Conservation (phyloP, 257 asterid genomes). For the Cordia subcordata region DNA sequence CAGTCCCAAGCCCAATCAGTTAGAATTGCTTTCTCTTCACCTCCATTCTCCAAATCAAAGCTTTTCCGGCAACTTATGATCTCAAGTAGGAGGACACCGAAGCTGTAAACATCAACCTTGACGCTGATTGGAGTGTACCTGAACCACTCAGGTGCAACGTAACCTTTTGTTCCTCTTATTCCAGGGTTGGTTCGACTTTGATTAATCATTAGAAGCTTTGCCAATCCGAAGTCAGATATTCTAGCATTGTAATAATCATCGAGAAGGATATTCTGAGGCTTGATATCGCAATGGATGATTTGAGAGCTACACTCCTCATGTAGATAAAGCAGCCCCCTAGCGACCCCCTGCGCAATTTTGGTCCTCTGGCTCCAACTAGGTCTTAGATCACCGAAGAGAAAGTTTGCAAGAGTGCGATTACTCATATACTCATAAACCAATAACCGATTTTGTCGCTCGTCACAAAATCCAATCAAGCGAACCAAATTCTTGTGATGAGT, state of each 20-base stretch:
- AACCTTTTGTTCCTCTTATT: slow-evolving; percentile 55
- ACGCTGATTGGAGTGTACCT: slow-evolving; percentile 33
- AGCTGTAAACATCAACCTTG: slow-evolving; percentile 59
- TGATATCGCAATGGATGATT: slow-evolving; percentile 54
- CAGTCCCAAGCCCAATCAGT: slow-evolving; percentile 22
- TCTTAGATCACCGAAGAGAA: slow-evolving; percentile 31
- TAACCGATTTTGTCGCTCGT: slow-evolving; percentile 16
- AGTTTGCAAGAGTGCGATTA: slow-evolving; percentile 19
- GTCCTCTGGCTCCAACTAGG: slow-evolving; percentile 52
- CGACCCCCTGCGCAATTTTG: slow-evolving; percentile 39
- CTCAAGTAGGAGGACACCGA: slow-evolving; percentile 49
- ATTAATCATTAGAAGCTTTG: slow-evolving; percentile 42
- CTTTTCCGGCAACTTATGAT: slow-evolving; percentile 36
- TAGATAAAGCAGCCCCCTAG: slow-evolving; percentile 39
- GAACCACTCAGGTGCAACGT: slow-evolving; percentile 67
- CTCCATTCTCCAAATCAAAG: slow-evolving; percentile 21
- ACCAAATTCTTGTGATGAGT: slow-evolving; percentile 69
- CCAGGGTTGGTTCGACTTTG: slow-evolving; percentile 37
- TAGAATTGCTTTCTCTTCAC: slow-evolving; percentile 21
- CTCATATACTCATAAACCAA: slow-evolving; percentile 26
- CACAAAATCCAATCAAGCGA: slow-evolving; percentile 33
- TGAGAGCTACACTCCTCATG: slow-evolving; percentile 51
- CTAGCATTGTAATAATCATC: slow-evolving; percentile 38
- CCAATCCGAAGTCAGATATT: slow-evolving; percentile 59
- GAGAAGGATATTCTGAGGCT: slow-evolving; percentile 57